phyloP scores from a whole-genome alignment of 495 filamentous ascomycete species.

The Podospora tetraspora region DNA sequence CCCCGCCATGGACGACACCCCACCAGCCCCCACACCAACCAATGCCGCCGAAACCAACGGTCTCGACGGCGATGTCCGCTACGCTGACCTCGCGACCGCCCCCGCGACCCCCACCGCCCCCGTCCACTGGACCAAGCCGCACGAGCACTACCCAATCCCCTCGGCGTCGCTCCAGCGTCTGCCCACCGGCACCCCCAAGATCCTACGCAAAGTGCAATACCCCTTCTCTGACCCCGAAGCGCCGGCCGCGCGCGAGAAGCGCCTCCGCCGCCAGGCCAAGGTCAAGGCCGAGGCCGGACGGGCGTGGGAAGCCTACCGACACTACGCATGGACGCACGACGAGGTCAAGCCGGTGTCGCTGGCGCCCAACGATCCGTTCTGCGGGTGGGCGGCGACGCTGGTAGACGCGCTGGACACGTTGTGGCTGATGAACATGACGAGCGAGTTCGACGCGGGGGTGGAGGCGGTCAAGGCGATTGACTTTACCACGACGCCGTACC shows the following conservation, averaged over 20 bases:
- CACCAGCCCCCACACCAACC: background rate
- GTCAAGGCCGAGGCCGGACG: constrained; percentile 73
- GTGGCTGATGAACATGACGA: constrained; percentile 90
- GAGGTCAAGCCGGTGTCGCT: constrained; percentile 70
- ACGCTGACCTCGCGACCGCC: background rate
- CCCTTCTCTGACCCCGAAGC: constrained; percentile 57
- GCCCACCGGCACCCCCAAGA: constrained; percentile 62
- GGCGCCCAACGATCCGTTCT: constrained; percentile 68
- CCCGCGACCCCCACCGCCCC: background rate
- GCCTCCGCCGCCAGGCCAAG: constrained; percentile 57
- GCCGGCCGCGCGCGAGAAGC: constrained; percentile 52
- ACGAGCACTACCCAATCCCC: constrained; percentile 70
- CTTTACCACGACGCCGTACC: constrained; percentile 68
- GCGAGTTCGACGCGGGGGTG: constrained; percentile 85
- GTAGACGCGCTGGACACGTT: constrained; percentile 91
- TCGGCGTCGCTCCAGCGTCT: constrained; percentile 64
- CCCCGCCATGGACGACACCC: background rate
- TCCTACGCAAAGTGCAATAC: constrained; percentile 72
- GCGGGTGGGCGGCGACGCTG: constrained; percentile 89
- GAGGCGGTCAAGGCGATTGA: constrained; percentile 74
- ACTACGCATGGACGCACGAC: constrained; percentile 78
- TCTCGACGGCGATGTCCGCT: background rate
- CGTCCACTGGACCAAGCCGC: constrained; percentile 63
- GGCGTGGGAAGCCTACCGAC: constrained; percentile 78
- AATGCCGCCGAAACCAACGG: background rate